These are phyloP conservation scores for Cucumis sativus DNA, from an alignment of 306 rosid genomes.

Conservation along the genomic window DNA sequence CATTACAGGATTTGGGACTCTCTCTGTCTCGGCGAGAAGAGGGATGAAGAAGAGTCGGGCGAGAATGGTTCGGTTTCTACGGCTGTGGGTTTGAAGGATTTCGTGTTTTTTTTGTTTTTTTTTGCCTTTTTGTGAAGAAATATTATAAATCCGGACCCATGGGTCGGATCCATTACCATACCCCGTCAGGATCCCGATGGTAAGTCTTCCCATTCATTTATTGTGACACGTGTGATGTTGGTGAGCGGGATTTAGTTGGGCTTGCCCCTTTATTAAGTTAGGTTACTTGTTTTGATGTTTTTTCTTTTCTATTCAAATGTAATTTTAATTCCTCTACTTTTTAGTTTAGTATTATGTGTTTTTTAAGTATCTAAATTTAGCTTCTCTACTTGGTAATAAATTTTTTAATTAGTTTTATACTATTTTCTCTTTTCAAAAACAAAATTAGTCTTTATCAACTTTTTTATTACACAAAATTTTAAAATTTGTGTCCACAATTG, in stretches of 20 bases:
- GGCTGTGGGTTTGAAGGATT: not conserved
- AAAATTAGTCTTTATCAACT: no score
- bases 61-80: not conserved
- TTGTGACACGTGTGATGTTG: not conserved
- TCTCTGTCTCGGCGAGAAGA: not conserved
- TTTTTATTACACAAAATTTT: no score
- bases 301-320: no score
- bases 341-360: no score
- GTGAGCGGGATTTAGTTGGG: not conserved
- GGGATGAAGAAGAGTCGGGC: not conserved
- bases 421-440: no score
- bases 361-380: no score
- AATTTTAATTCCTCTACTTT: no score
- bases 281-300: not conserved
- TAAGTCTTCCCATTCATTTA: not conserved
- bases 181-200: not conserved
- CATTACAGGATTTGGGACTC: slow-evolving; percentile 12
- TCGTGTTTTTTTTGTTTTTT: not conserved
- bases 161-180: not conserved
- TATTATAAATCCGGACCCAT: not conserved
- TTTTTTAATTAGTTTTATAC: no score
- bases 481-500: no score
- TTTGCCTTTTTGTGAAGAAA: not conserved
- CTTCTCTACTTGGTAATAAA: no score
- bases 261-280: not conserved